Evolutionary conservation across 2,329 filamentous ascomycete species (phyloP).

Genomic region (Cladobotryum protrusum): DNA sequence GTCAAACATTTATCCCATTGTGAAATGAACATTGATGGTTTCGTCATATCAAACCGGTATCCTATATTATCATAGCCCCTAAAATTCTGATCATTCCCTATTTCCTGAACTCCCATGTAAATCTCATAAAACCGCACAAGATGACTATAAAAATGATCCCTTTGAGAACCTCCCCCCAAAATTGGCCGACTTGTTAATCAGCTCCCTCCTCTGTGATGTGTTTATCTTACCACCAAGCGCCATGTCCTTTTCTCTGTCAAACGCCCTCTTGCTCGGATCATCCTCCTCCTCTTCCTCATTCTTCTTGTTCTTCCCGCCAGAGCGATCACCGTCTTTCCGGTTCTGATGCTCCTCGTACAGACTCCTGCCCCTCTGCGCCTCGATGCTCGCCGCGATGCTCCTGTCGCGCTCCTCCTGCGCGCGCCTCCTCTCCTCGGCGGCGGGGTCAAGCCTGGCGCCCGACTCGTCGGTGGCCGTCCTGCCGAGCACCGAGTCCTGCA

Average conservation of each 20-base stretch:
- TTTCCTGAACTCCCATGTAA: too few relatives aligned
- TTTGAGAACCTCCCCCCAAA: slow-evolving; percentile 78
- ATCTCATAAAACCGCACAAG: too few relatives aligned
- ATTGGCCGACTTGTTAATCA: slow-evolving; percentile 72
- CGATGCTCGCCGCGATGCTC: slow-evolving; percentile 43
- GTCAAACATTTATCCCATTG: slow-evolving; percentile 16
- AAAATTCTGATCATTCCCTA: too few relatives aligned
- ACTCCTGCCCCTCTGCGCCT: slow-evolving; percentile 50
- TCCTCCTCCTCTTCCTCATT: slow-evolving; percentile 59
- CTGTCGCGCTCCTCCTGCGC: slow-evolving; percentile 52
- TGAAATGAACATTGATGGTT: background rate
- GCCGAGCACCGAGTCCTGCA: slow-evolving; percentile 78
- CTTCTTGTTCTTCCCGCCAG: slow-evolving; percentile 43
- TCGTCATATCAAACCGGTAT: background rate
- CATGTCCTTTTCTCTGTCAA: slow-evolving; percentile 94
- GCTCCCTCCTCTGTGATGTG: slow-evolving; percentile 65
- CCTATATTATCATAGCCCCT: background rate
- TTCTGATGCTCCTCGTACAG: slow-evolving; percentile 53
- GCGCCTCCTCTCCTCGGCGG: slow-evolving; percentile 37
- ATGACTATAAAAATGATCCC: slow-evolving; percentile 53
- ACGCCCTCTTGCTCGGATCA: slow-evolving; percentile 82
- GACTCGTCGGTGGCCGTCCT: slow-evolving; percentile 42
- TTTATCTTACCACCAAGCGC: slow-evolving; percentile 66
- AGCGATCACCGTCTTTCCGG: slow-evolving; percentile 29
- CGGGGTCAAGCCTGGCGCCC: slow-evolving; percentile 31